These are phyloP conservation scores for Fusarium penzigii DNA, from an alignment of 2,329 filamentous ascomycete genomes.

Conservation along the genomic window DNA sequence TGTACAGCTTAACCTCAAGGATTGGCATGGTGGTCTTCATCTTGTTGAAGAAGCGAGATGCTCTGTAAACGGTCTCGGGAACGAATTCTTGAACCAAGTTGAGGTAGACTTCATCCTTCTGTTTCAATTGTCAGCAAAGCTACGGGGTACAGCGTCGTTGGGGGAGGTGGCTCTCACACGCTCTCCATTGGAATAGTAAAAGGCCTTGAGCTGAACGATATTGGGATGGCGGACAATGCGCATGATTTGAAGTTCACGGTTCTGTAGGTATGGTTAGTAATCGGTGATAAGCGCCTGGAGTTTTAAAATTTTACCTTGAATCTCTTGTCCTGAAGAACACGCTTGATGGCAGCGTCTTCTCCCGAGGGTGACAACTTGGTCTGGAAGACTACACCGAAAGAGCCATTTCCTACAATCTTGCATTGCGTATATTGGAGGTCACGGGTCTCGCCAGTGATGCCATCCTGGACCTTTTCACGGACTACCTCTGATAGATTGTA, in stretches of 20 bases:
- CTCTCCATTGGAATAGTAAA: slow-evolving; percentile 99
- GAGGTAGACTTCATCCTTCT: slow-evolving; percentile 98
- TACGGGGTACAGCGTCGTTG: neutral
- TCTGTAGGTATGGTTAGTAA: slow-evolving; percentile 67
- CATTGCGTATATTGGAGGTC: slow-evolving; percentile 98
- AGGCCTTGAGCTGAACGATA: slow-evolving; percentile 97
- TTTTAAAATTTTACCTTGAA: slow-evolving; percentile 74
- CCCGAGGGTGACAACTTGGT: slow-evolving; percentile 97
- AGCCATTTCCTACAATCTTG: slow-evolving; percentile 99
- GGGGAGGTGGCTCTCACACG: slow-evolving; percentile 61
- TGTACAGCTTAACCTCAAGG: slow-evolving; percentile 98
- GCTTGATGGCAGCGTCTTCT: slow-evolving; percentile 98
- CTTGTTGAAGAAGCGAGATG: slow-evolving; percentile 99
- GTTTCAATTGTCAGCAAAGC: slow-evolving; percentile 14
- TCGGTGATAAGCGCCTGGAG: slow-evolving; percentile 15
- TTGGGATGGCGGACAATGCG: slow-evolving; percentile 98
- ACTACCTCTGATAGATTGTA: slow-evolving; percentile 73
- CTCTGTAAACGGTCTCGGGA: slow-evolving; percentile 96
- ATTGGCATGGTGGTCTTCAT: slow-evolving; percentile 99
- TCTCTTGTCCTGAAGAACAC: slow-evolving; percentile 97
- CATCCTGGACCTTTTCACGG: slow-evolving; percentile 98
- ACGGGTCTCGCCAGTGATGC: slow-evolving; percentile 91
- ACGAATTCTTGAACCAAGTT: slow-evolving; percentile 98
- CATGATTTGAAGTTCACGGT: slow-evolving; percentile 99
- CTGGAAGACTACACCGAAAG: slow-evolving; percentile 98